These are phyloP conservation scores for Favolaschia claudopus DNA, from an alignment of 768 basidiomycete species.

Conservation along the genomic window DNA sequence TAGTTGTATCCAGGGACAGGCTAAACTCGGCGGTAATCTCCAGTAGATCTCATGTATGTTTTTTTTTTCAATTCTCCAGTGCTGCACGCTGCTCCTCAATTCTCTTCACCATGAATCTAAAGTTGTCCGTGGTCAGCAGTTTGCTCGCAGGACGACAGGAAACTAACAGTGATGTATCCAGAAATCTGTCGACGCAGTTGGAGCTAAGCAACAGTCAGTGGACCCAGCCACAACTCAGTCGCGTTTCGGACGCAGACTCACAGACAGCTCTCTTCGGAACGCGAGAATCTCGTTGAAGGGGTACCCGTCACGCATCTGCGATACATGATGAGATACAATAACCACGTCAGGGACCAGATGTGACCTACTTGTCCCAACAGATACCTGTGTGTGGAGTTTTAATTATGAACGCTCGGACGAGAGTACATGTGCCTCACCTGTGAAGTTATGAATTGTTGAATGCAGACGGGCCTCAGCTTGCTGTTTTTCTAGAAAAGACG, in stretches of 20 bases:
- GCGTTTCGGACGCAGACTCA: constrained; percentile 35
- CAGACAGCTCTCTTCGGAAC: constrained; percentile 82
- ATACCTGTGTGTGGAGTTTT: no score
- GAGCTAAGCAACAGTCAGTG: background rate
- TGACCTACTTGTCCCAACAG: constrained; percentile 93
- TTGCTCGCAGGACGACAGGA: background rate
- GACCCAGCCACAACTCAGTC: background rate
- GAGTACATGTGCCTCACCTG: no score
- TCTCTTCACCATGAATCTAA: constrained; percentile 79
- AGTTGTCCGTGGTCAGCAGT: no score
- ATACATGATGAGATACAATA: constrained; percentile 3
- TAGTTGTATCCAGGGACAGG: constrained; percentile 15
- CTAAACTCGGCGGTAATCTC: background rate
- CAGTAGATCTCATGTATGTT: constrained; percentile 15
- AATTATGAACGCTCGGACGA: no score
- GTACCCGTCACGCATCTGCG: constrained; percentile 81
- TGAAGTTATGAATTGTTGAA: constrained; percentile 44
- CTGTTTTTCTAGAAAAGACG: constrained; percentile 79
- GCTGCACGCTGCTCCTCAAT: constrained; percentile 54
- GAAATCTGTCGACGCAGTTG: constrained; percentile 89
- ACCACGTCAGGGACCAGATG: constrained; percentile 1
- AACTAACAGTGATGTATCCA: constrained; percentile 55
- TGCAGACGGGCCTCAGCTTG: constrained; percentile 72
- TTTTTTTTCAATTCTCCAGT: constrained; percentile 2
- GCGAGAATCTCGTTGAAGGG: constrained; percentile 80